Evolutionary conservation across 805 yeast genomes (phyloP).

Genomic region (Grigorovia yakushimaensis): DNA sequence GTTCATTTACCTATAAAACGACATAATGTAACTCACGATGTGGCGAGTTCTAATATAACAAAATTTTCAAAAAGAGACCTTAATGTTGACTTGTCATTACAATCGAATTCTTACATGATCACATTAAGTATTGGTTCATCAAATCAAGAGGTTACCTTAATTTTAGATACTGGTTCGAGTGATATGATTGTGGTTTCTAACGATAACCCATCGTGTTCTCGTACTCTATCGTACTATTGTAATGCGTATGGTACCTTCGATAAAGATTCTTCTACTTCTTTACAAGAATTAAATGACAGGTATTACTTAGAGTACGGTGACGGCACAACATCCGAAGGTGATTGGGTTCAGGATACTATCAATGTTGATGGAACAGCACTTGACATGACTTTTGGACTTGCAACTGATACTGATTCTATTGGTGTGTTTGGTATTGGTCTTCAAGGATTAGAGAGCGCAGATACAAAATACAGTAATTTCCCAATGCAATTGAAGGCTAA

Average conservation of each 20-base stretch:
- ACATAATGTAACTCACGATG: background rate
- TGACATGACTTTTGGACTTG: constrained; percentile 54
- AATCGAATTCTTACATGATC: background rate
- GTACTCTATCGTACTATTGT: constrained; percentile 32
- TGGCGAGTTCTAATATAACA: background rate
- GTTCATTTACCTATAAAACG: background rate
- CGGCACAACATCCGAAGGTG: constrained; percentile 34
- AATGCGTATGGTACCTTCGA: constrained; percentile 14
- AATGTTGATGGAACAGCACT: constrained; percentile 38
- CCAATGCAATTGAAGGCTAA: constrained; percentile 50
- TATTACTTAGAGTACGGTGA: constrained; percentile 47
- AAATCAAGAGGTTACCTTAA: constrained; percentile 41
- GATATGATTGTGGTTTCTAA: constrained; percentile 47
- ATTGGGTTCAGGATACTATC: constrained; percentile 47
- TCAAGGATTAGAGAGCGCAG: constrained; percentile 46
- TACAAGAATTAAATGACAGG: constrained; percentile 22
- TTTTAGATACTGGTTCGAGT: constrained; percentile 70
- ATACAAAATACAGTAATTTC: constrained; percentile 52
- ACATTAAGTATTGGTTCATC: constrained; percentile 40
- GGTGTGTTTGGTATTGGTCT: constrained; percentile 57
- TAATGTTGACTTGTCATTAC: background rate
- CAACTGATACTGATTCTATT: constrained; percentile 48
- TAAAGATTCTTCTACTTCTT: constrained; percentile 15
- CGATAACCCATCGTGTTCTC: constrained; percentile 26
- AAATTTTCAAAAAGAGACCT: background rate